Evolutionary conservation across 805 yeast species (phyloP), one percentile per base, ranked within the genome.

Genomic region (Yarrowia keelungensis): DNA sequence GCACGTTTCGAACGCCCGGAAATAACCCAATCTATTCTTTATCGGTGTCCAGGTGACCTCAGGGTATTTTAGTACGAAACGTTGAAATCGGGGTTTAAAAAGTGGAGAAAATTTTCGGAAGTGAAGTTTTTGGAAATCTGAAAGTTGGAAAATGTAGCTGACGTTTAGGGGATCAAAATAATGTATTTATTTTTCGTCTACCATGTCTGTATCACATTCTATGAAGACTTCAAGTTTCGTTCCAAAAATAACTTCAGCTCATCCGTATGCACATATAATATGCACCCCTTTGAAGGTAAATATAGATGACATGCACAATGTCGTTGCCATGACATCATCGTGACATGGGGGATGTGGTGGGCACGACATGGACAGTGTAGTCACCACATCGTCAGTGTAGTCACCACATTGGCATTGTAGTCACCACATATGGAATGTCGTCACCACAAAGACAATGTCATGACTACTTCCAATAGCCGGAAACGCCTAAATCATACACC

Each of bases 21-120:
- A 26, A 47, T 15, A 47, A 47, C 53, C 53, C 53, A 47, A 47
- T 47, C 53, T 47, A 47, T 47, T 47, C 50, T 47, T 38, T 4
- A 26, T 3, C 16, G 16, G 15, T 8, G 16, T 14, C 12, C 53
- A 14, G 2, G n/a, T 47, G 53, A 26, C 15, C 35, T 26, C 32
- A 26, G 32, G 32, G 32, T 26, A 26, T 26, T 26, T 26, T 26
- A 26, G 32, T 0, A 26, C 3, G 32, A 26, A 26, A 26, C 32
- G 32, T 3, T 5, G 32, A 26, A 5, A 5, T 5, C 7, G 32
- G 7, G 2, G 32, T 26, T 26, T 26, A 0, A 26, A 5, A 5
- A 5, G 4, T 26, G 32, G 7, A n/a, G 7, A 5, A 5, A 26
- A 26, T 26, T 26, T 3, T 26, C 3, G 7, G 7, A 26, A 26